Conservation (phyloP, 306 rosid genomes). For the Dryas drummondii region DNA sequence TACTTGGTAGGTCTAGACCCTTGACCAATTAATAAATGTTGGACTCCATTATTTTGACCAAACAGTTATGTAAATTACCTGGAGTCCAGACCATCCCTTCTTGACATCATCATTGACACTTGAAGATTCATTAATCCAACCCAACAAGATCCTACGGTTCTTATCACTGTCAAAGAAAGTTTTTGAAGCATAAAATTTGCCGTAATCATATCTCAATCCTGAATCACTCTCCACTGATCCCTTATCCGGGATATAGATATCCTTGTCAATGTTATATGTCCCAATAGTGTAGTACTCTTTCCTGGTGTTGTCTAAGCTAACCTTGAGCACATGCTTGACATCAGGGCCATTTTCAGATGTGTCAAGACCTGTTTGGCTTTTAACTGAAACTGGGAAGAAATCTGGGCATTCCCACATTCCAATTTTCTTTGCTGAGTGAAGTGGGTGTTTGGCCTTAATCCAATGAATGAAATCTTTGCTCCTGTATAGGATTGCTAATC, state of each 20-base stretch:
- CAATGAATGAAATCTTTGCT: slow-evolving; percentile 60
- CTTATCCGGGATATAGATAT: slow-evolving; percentile 51
- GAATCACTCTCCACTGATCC: slow-evolving; percentile 37
- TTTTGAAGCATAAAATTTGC: slow-evolving; percentile 83
- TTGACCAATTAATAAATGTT: too few relatives aligned
- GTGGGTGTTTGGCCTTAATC: slow-evolving; percentile 56
- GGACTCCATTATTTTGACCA: too few relatives aligned
- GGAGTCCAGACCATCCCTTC: slow-evolving; percentile 94
- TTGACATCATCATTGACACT: slow-evolving; percentile 44
- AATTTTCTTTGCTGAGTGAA: slow-evolving; percentile 51
- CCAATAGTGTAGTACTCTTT: slow-evolving; percentile 71
- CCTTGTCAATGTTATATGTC: slow-evolving; percentile 44
- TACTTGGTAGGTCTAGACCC: too few relatives aligned
- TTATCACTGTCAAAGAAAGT: slow-evolving; percentile 55
- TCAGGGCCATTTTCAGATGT: slow-evolving; percentile 32
- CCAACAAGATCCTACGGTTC: slow-evolving; percentile 67
- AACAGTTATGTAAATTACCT: slow-evolving; percentile 38
- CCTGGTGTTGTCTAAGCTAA: slow-evolving; percentile 59
- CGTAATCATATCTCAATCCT: slow-evolving; percentile 71
- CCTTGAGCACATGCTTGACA: slow-evolving; percentile 71
- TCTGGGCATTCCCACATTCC: slow-evolving; percentile 99
- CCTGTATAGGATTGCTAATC: slow-evolving; percentile 53
- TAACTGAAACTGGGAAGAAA: slow-evolving; percentile 57
- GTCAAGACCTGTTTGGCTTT: slow-evolving; percentile 45
- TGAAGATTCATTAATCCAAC: slow-evolving; percentile 89